Conservation (phyloP, 805 yeast genomes). For the Vanderwaltozyma verrucispora region DNA sequence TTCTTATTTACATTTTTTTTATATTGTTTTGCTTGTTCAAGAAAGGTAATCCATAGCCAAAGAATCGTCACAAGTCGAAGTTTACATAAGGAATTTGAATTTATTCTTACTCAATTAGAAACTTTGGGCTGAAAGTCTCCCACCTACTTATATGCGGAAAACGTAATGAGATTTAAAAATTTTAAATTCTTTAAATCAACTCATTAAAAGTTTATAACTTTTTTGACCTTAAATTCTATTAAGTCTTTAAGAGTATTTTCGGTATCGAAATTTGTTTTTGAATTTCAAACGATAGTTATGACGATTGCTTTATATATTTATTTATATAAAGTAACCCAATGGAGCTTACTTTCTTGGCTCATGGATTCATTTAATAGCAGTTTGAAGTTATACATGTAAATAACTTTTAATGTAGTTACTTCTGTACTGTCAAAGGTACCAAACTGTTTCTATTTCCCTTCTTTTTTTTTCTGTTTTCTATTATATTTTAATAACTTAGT, state of each 20-base stretch:
- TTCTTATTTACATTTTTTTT: too few relatives aligned
- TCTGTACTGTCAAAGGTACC: conserved; percentile 62
- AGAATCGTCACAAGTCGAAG: conserved; percentile 69
- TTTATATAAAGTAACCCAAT: conserved; percentile 48
- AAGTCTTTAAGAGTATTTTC: conserved; percentile 29
- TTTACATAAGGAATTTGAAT: conserved; percentile 40
- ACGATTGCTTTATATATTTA: conserved; percentile 38
- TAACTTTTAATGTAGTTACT: conserved; percentile 12
- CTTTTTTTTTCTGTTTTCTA: background rate
- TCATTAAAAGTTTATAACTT: conserved; percentile 23
- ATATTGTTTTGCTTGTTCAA: conserved; percentile 3
- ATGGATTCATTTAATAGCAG: conserved; percentile 40
- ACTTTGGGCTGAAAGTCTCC: conserved; percentile 87
- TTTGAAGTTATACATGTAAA: conserved; percentile 18
- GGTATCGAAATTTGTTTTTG: conserved; percentile 45
- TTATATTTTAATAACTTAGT: background rate
- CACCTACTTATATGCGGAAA: conserved; percentile 61
- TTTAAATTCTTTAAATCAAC: conserved; percentile 29
- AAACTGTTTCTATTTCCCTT: conserved; percentile 26
- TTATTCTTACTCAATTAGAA: conserved; percentile 15
- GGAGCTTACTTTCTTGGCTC: conserved; percentile 73
- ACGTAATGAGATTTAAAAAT: conserved; percentile 35
- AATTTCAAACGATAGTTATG: conserved; percentile 65
- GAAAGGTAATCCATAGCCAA: conserved; percentile 48
- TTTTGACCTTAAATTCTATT: conserved; percentile 11